These are phyloP conservation scores for Aureococcus anophagefferens DNA, from an alignment of 108 stramenopile species.

Conservation along the genomic window DNA sequence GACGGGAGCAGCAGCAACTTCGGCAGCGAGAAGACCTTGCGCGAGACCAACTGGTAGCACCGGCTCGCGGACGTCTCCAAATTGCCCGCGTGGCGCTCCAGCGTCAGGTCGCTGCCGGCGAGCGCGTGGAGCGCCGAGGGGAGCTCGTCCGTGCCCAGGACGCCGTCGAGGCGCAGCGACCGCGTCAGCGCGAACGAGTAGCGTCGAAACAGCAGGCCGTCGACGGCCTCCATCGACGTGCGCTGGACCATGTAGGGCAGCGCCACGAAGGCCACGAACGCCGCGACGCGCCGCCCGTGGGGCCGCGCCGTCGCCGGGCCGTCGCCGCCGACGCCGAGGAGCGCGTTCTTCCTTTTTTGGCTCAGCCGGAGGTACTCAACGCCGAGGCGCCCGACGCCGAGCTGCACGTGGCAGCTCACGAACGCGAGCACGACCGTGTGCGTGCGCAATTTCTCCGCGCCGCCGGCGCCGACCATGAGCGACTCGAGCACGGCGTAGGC, in stretches of 20 bases:
- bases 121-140: neutral
- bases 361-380: neutral
- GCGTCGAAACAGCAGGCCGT: neutral
- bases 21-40: neutral
- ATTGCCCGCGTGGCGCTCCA: neutral
- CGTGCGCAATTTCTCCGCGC: too few relatives aligned
- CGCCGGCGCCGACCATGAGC: too few relatives aligned
- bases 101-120: neutral
- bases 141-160: neutral
- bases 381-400: neutral
- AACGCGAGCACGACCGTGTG: neutral
- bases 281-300: neutral
- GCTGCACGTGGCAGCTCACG: neutral
- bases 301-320: neutral
- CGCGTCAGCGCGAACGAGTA: neutral
- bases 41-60: neutral
- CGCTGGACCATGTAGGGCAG: neutral
- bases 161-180: neutral
- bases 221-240: neutral
- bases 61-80: neutral
- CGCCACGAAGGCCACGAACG: neutral
- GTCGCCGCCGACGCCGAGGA: neutral
- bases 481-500: too few relatives aligned
- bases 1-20: neutral
- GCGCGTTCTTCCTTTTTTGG: neutral